Base-by-base conservation (phyloP, 2,329 filamentous ascomycete genomes). In the Xylaria sp. region DNA sequence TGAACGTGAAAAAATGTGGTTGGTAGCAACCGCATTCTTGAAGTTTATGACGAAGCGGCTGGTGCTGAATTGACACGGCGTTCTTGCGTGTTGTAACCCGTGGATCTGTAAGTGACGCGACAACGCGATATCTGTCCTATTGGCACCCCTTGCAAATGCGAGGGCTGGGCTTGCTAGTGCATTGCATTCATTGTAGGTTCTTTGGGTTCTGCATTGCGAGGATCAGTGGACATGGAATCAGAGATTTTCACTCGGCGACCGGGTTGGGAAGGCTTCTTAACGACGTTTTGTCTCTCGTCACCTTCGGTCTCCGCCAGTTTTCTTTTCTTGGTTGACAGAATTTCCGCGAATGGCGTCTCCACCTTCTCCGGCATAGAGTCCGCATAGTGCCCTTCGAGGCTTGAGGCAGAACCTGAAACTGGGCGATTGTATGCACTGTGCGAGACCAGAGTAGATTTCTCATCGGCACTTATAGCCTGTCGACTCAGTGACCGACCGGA, bases 361-460 rank as follows among this genome's bases (percentile, higher is more conserved):
- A 8, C 35, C 9, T 17, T 33, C 14, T 37, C 45, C 2, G 33
- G 21, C 25, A 47, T 25, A 17, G 15, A 15, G 1, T 45, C 23
- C 21, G 45, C 25, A 11, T 23, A 17, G 19, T n/a, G 23, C n/a
- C 62, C 60, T 46, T 57, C 35, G 28, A 40, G 11, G 3, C 28
- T 38, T 38, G 47, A 40, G 49, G 43, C 19, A 50, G 17, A 59
- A 12, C 72, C 71, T n/a, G 63, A 60, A 9, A 74, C 72, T 8
- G 69, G 71, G 11, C 72, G 68, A 53, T 75, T 74, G 46, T 73
- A 75, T 21, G 66, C 67, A 49, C 70, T 74, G 53, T 70, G 66
- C 11, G 67, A 67, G 28, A 59, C 66, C 21, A 61, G 62, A 14
- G 47, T 8, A 8, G 57, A 28, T 23, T 69, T 68, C 6, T 50